phyloP scores from a whole-genome alignment of 257 asterid species.

The Dorcoceras hygrometricum region DNA sequence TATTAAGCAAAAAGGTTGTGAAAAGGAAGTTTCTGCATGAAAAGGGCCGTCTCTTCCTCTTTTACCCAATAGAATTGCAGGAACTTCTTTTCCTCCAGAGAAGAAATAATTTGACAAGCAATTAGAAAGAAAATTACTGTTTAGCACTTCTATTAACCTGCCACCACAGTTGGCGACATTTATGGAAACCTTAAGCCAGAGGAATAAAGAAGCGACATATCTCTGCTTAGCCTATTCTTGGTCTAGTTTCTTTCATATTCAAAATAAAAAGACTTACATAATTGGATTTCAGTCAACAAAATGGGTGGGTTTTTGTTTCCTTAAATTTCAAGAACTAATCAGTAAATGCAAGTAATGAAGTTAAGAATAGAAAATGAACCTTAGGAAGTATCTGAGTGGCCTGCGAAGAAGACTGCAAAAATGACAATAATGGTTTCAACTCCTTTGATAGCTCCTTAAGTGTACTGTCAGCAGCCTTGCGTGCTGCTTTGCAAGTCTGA shows the following conservation, averaged over 20 bases:
- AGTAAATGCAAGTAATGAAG: slow-evolving; percentile 8
- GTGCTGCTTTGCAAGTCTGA: slow-evolving; percentile 88
- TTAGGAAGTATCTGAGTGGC: slow-evolving; percentile 64
- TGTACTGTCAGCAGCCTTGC: slow-evolving; percentile 72
- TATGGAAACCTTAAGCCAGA: not conserved
- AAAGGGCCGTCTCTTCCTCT: not conserved
- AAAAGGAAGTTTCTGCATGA: too few species aligned
- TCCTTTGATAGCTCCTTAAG: slow-evolving; percentile 81
- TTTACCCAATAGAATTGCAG: not conserved
- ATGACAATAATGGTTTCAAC: slow-evolving; percentile 57
- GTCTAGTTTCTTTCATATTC: not conserved
- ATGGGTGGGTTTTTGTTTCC: not conserved
- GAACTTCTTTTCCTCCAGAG: not conserved
- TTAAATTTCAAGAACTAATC: not conserved
- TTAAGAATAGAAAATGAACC: slow-evolving; percentile 41
- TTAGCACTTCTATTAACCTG: not conserved
- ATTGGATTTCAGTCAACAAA: not conserved
- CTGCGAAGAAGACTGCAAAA: slow-evolving; percentile 77
- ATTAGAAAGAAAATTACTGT: not conserved
- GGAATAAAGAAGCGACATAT: not conserved
- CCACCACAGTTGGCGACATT: not conserved
- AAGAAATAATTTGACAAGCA: not conserved
- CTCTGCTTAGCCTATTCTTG: not conserved
- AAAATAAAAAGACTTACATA: too few species aligned
- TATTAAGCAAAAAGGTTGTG: not conserved